Evolutionary conservation across 108 stramenopile species (phyloP), one percentile per base, ranked within the genome.

Genomic region (Cyclotella atomus): DNA sequence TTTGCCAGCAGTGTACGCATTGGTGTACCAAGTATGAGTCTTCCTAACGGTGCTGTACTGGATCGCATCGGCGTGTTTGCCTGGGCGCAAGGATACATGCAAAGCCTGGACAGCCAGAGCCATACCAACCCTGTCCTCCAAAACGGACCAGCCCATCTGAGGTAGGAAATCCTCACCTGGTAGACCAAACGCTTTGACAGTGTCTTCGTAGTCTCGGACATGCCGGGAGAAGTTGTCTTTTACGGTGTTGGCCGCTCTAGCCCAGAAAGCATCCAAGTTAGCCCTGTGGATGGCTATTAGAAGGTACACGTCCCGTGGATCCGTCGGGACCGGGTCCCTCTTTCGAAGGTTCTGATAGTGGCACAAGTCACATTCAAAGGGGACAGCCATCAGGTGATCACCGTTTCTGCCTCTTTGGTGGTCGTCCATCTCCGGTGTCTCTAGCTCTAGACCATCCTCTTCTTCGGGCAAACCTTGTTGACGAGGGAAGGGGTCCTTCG

Each of bases 361-460:
- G 53, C 88, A 89, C 0, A 79, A 29, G 28, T 83, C 78, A 52
- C 88, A 89, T 55, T 87, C 76, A 49, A 89, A 89, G 1, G 73
- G 61, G 9, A 45, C 29, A 1, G 28, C 25, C 75, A 76, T 77
- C 30, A 87, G 50, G 45, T 81, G 60, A 29, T 87, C 86, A 1
- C 84, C 84, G 0, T 30, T 20, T 28, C 73, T 44, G 1, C 52
- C 55, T 24, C 36, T 34, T 45, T 0, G 17, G 4, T 4, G 30
- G 35, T 28, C 19, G 14, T 21, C 49, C 35, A 23, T 8, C 8
- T 33, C 43, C 49, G 12, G 60, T 47, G 3, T 4, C 41, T 25
- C 36, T 30, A 1, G 33, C 17, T 25, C 52, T 45, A 36, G 9
- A 4, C 27, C 45, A 29, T 54, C 60, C 19, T 53, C 50, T 0